Evolutionary conservation across 345 rosid genomes (phyloP), one percentile per base, ranked within the genome.

Genomic region (Aquilaria malaccensis): DNA sequence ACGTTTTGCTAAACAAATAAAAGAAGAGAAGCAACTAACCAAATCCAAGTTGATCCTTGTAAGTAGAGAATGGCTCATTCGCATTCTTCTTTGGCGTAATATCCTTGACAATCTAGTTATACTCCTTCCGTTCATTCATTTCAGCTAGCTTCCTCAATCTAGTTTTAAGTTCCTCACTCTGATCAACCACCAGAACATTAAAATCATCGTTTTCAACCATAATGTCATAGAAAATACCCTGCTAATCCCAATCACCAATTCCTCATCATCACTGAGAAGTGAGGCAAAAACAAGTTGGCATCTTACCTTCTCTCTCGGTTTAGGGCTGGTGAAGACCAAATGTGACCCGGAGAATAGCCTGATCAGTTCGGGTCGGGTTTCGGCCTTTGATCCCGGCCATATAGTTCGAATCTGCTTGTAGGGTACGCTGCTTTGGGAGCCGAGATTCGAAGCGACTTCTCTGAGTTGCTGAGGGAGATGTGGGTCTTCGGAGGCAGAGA

Each of bases 21-120:
- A 15, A 5, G 43, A 9, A 30, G 41, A 30, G 11, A 52, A 61
- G 55, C 12, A 13, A 45, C 57, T 66, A 69, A 92, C 98, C 98
- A 59, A 93, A 93, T 55, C 98, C 98, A 58, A 93, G 83, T 70
- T 93, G 98, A 74, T 93, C 97, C 74, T 89, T 93, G 74, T 93
- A 93, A 56, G 96, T 82, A 5, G 98, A 93, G 81, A 93, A 89
- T 58, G 98, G 97, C 75, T 93, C 94, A 59, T 67, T 55, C 0
- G 71, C 61, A 37, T 80, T 79, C 57, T 67, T 81, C 73, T 33
- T 76, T 2, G 89, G 96, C 14, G 84, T 74, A n/a, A 93, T 85
- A 73, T 89, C 98, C 74, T 81, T 93, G 50, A 93, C 94, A 58
- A 93, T 89, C 76, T 87, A 91, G 62, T 79, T 76, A 55, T 93